A percentile compares a stretch with the other conserved stretches of the same genome.
Evolutionary conservation across 192 early-diverging fungal genomes (phyloP).

Genomic region (Linnemannia hyalina): DNA sequence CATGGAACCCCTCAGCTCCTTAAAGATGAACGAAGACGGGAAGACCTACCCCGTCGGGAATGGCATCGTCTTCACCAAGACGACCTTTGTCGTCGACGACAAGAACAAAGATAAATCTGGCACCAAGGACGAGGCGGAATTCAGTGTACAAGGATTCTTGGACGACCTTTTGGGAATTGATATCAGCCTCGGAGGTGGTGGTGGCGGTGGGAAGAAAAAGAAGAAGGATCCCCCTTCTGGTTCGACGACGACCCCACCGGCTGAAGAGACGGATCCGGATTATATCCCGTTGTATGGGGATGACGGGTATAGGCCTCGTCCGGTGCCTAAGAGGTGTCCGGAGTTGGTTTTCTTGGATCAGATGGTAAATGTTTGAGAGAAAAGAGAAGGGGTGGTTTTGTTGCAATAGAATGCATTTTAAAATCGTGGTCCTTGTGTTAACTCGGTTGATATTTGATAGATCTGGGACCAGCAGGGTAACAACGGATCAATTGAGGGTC

Average conservation of each 20-base stretch:
- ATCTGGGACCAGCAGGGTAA: conserved; percentile 42
- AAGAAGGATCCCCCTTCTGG: background rate
- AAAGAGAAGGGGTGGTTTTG: too few relatives aligned
- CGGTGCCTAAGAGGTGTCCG: conserved; percentile 11
- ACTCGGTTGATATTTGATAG: background rate
- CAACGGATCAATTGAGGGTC: background rate
- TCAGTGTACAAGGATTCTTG: background rate
- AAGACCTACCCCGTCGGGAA: conserved; percentile 27
- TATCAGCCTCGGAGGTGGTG: background rate
- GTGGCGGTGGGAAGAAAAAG: background rate
- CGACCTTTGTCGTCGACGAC: conserved; percentile 10
- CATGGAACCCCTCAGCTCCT: background rate
- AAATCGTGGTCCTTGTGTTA: too few relatives aligned
- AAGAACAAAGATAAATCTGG: background rate
- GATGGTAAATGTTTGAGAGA: conserved; percentile 5
- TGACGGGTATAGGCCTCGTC: conserved; percentile 12
- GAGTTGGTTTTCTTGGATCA: conserved; percentile 17
- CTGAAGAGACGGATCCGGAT: background rate
- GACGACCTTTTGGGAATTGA: background rate
- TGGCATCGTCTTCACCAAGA: conserved; percentile 27
- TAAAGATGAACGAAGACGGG: background rate
- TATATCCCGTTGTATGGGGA: conserved; percentile 19
- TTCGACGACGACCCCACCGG: background rate
- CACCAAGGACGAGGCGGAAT: background rate
- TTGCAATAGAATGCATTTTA: too few relatives aligned